phyloP scores from a whole-genome alignment of 2,329 filamentous ascomycete genomes.

The Colletotrichum aenigma region DNA sequence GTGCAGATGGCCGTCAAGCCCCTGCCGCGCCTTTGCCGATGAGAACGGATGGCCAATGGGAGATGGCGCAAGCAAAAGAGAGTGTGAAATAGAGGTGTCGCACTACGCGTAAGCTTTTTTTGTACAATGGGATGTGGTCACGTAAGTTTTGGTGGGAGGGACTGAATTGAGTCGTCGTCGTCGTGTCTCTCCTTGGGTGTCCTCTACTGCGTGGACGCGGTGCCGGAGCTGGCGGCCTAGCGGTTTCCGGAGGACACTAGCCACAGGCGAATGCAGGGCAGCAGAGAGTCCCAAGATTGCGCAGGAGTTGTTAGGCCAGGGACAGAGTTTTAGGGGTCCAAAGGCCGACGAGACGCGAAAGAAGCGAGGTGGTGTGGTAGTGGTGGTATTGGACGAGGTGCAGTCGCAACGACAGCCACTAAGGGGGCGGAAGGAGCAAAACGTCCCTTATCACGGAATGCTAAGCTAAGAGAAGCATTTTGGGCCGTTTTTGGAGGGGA shows the following conservation, averaged over 20 bases:
- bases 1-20: neutral
- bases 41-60: neutral
- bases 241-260: neutral
- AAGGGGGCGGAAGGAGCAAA: neutral
- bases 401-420: neutral
- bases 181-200: neutral
- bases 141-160: neutral
- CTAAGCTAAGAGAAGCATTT: neutral
- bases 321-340: conserved; percentile 2
- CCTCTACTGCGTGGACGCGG: neutral
- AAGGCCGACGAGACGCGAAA: neutral
- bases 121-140: neutral
- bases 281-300: neutral
- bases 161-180: neutral
- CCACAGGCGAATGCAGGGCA: neutral
- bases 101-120: neutral
- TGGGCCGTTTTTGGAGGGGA: neutral
- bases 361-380: neutral
- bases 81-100: neutral
- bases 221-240: neutral
- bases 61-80: neutral
- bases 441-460: neutral
- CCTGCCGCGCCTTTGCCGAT: neutral
- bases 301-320: neutral
- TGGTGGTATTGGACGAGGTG: neutral